Evolutionary conservation across 306 rosid genomes (phyloP).

Genomic region (Cicer cuneatum): DNA sequence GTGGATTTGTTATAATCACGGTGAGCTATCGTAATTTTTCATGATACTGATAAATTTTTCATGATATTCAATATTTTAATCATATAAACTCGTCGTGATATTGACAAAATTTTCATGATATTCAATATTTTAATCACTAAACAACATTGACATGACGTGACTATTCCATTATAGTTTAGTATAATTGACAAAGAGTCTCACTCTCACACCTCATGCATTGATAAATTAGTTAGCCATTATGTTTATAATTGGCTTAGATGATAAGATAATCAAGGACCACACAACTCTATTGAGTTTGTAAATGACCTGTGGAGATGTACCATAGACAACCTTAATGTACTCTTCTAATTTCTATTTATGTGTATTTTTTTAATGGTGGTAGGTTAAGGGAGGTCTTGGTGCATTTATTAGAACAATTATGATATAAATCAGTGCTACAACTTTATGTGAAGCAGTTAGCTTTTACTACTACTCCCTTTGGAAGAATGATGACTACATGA

Average conservation of each 20-base stretch:
- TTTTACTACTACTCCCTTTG: conserved; percentile 51
- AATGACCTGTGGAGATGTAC: conserved; percentile 36
- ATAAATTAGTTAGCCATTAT: conserved; percentile 20
- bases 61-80: no score
- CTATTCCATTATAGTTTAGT: conserved; percentile 32
- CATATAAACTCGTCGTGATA: no score
- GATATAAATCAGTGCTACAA: conserved; percentile 56
- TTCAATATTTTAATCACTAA: no score
- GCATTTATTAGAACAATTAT: conserved; percentile 58
- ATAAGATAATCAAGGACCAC: conserved; percentile 28
- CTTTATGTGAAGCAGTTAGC: conserved; percentile 62
- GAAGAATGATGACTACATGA: conserved; percentile 75
- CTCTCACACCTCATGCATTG: conserved; percentile 32
- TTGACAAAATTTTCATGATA: no score
- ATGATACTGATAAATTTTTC: no score
- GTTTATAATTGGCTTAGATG: not conserved
- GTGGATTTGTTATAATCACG: no score
- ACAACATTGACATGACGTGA: conserved; percentile 23
- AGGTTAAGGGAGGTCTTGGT: conserved; percentile 36
- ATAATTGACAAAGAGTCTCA: conserved; percentile 37
- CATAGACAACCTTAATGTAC: conserved; percentile 37
- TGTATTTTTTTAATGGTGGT: conserved; percentile 41
- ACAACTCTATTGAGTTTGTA: conserved; percentile 25
- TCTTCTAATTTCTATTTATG: conserved; percentile 27
- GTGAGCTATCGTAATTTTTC: no score